phyloP scores from a whole-genome alignment of 371 early-diverging fungal species.

The Haplosporangium sp. region DNA sequence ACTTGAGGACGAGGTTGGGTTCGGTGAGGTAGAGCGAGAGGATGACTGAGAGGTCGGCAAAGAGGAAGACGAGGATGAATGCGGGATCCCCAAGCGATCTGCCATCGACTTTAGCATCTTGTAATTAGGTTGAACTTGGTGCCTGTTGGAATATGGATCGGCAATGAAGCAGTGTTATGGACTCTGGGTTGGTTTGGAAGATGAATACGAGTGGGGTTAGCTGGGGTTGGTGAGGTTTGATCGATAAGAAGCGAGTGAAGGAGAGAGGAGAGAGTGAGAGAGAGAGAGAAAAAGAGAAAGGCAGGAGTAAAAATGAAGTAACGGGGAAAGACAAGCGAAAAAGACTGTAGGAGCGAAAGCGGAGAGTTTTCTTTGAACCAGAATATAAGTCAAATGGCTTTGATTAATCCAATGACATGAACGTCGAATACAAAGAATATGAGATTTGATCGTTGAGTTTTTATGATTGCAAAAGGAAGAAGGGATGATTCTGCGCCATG shows the following conservation, averaged over 20 bases:
- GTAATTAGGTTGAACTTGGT: neutral
- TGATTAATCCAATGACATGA: no score
- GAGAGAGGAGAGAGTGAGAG: neutral
- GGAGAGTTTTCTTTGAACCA: neutral
- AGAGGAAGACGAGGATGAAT: constrained; percentile 20
- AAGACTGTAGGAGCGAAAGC: neutral
- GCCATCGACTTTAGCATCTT: constrained; percentile 25
- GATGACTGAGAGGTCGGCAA: constrained; percentile 13
- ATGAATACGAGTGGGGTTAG: neutral
- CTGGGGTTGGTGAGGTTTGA: neutral
- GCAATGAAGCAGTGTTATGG: no score
- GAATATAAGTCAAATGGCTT: no score
- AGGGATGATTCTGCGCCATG: no score
- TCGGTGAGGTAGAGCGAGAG: constrained; percentile 29
- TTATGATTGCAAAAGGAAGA: no score
- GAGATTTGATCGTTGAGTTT: no score
- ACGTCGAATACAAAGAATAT: no score
- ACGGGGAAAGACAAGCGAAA: neutral
- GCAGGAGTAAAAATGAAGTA: neutral
- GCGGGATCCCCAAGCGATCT: constrained; percentile 29
- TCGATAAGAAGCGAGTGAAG: neutral
- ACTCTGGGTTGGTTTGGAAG: neutral
- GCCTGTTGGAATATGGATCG: neutral
- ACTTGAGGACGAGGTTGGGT: constrained; percentile 3
- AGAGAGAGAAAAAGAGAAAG: neutral